Evolutionary conservation across 495 filamentous ascomycete genomes (phyloP), one percentile per base, ranked within the genome.

Genomic region (Daldinia loculata): DNA sequence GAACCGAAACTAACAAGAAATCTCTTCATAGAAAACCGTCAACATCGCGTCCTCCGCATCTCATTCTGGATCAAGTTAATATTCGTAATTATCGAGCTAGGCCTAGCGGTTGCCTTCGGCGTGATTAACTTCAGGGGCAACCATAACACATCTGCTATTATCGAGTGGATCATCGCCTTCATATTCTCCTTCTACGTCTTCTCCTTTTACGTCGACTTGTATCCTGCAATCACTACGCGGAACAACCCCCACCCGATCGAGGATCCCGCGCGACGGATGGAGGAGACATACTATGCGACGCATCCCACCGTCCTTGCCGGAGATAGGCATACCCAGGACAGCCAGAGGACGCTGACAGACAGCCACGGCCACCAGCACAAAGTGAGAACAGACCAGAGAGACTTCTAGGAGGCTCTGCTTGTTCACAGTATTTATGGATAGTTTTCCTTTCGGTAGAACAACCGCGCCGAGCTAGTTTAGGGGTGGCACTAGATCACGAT

Each of bases 111-210:
- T 76, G 87, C 79, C 45, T 91, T 92, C 69, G 83, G 82, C 3
- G 72, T 82, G 3, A 80, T 80, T 69, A 81, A 75, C 29, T 80
- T 79, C 41, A 76, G 61, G n/a, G 22, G 56, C 0, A 66, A 80
- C 58, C 82, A 85, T 66, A 87, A 92, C 76, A 66, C 80, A 1
- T 88, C 83, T 15, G 89, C 89, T 0, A 81, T 90, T 15, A 75
- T 92, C 32, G 84, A 85, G 75, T 98, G 94, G 94, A 67, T 90
- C 58, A 90, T 99, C 67, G 90, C 94, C 24, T 89, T 98, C 71
- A 83, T 98, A 67, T 99, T 97, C 81, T 94, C 90, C 9, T 91
- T 93, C 74, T 98, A 96, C 78, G 83, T 97, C 45, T 86, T 97
- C 53, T 93, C 92, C 41, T 98, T 97, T 82, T 87, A 91, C 60